Percentiles rank a stretch among this genome's conserved stretches.
These are phyloP conservation scores for Chaetomiaceae sp. DNA, from an alignment of 2,329 filamentous ascomycete species.

Conservation along the genomic window DNA sequence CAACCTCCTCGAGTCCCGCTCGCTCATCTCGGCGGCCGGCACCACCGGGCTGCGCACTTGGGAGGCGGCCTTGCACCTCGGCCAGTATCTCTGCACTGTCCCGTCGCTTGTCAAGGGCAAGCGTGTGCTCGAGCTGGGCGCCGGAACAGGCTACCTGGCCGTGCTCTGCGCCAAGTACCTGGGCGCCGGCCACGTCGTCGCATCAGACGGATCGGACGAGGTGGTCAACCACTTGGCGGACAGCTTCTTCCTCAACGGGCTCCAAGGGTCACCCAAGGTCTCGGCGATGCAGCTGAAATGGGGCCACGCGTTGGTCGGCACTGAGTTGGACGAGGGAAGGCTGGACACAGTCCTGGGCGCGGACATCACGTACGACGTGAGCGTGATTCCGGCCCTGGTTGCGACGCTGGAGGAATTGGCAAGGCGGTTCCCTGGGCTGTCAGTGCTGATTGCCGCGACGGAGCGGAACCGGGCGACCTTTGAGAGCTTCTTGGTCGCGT, in stretches of 20 bases:
- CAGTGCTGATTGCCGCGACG: conserved; percentile 65
- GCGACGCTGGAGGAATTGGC: conserved; percentile 61
- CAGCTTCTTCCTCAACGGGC: conserved; percentile 64
- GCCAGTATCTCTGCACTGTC: conserved; percentile 58
- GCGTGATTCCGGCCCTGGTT: conserved; percentile 59
- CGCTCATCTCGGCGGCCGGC: conserved; percentile 64
- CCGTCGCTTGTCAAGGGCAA: conserved; percentile 46
- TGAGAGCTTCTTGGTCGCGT: conserved; percentile 56
- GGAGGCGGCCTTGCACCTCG: conserved; percentile 74
- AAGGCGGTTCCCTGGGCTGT: conserved; percentile 48
- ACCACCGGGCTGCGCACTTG: conserved; percentile 76
- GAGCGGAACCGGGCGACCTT: conserved; percentile 69
- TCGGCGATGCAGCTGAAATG: conserved; percentile 56
- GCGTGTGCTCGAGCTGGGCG: conserved; percentile 66
- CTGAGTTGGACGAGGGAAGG: conserved; percentile 46
- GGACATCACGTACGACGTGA: conserved; percentile 72
- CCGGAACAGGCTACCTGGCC: conserved; percentile 72
- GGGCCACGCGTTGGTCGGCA: conserved; percentile 57
- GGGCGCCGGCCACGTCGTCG: conserved; percentile 53
- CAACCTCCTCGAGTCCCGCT: conserved; percentile 64
- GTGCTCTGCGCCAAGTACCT: conserved; percentile 69
- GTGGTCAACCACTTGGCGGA: conserved; percentile 64
- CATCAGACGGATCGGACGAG: conserved; percentile 70
- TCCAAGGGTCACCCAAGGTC: conserved; percentile 47
- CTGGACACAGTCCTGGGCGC: conserved; percentile 68